Base-by-base conservation (phyloP, 495 filamentous ascomycete genomes). In the Lasiosphaeriaceae sp. region DNA sequence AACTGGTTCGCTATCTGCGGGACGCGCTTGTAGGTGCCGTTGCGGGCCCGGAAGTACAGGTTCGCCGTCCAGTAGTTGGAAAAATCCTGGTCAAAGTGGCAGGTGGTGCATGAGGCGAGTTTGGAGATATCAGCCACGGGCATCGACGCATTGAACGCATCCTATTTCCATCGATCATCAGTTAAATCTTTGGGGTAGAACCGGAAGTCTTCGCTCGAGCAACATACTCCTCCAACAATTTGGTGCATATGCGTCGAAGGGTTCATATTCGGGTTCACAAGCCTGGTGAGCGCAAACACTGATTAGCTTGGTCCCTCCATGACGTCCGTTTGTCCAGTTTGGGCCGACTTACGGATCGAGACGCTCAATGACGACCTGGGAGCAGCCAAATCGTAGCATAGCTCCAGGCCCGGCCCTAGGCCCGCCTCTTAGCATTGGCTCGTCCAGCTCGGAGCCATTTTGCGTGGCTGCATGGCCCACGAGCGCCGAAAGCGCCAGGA, bases 61-160 rank as follows among this genome's bases (percentile, higher is more conserved):
- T 64, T 63, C 7, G 70, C 68, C 17, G 70, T 71, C 70, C 70
- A 72, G 58, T 72, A 72, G 59, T 72, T 72, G 23, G 64, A 66
- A 17, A 66, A 56, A 43, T 66, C 64, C 45, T 66, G 45, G 35
- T 57, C 44, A 34, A 66, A 66, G 37, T 47, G 50, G 54, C 64
- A 66, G 3, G 61, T 64, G 12, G 64, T 66, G 61, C 64, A 66
- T 1, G 50, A 53, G 11, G 64, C 58, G 9, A 54, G 49, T 14
- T 55, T 61, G 20, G 62, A 37, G 21, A 64, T 57, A 34, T 67
- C 65, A 11, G 54, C 39, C 8, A 46, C 16, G 5, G 62, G 57
- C 61, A 66, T 66, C n/a, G 61, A 51, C 4, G 51, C 51, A 22
- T 29, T 41, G 47, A 62, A 62, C 2, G 60, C 55, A 31, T 62